Percentiles rank a stretch among this genome's conserved stretches.
These are phyloP conservation scores for Arabidopsis lyrata DNA, from an alignment of 441 rosid species.

Conservation along the genomic window DNA sequence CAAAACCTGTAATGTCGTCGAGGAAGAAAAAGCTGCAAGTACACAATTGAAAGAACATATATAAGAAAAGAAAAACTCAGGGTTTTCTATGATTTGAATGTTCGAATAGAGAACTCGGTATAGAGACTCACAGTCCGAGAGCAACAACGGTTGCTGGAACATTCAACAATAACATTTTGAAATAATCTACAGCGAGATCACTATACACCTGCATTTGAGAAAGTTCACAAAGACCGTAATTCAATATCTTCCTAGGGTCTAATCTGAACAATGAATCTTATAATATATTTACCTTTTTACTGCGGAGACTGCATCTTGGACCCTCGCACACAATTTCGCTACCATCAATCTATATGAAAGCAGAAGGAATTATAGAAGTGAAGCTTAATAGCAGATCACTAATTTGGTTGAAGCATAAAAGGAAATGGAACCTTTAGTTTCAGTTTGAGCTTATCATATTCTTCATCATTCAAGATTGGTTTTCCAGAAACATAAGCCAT, in stretches of 20 bases:
- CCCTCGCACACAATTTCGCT: conserved; percentile 94
- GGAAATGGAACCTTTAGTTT: conserved; percentile 64
- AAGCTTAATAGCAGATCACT: no score
- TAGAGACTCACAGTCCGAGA: conserved; percentile 74
- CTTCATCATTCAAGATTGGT: conserved; percentile 74
- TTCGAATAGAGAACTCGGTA: background rate
- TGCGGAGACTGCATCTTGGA: conserved; percentile 98
- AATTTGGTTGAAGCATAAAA: conserved; percentile 15
- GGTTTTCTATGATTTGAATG: background rate
- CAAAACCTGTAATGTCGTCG: conserved; percentile 92
- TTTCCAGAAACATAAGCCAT: conserved; percentile 93
- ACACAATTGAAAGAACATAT: conserved; percentile 23
- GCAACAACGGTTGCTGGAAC: conserved; percentile 92
- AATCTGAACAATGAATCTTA: background rate
- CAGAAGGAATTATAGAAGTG: background rate
- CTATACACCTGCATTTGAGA: conserved; percentile 73
- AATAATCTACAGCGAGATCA: conserved; percentile 87
- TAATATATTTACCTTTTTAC: conserved; percentile 60
- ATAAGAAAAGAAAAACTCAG: background rate
- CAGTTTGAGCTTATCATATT: conserved; percentile 71
- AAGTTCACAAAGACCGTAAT: conserved; percentile 2
- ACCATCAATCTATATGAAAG: conserved; percentile 61
- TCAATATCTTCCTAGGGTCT: background rate
- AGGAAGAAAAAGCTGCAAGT: conserved; percentile 85
- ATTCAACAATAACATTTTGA: conserved; percentile 86